Conservation (phyloP, 1,284 basidiomycete species). For the Boletus mariae region DNA sequence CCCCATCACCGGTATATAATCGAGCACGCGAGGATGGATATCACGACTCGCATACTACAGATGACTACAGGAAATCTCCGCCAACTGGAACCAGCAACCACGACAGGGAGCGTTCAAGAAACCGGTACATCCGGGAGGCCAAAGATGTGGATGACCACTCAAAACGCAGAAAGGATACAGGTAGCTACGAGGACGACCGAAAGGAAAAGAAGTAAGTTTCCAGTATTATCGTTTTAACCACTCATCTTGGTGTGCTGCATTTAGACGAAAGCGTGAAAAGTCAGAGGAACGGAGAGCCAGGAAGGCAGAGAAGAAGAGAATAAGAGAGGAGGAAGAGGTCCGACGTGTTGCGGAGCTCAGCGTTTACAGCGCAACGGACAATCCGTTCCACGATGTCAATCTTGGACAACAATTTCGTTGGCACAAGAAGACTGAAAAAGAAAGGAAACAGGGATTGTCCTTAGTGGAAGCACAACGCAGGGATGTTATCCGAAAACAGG, state of each 20-base stretch:
- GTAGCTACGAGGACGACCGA: slow-evolving; percentile 35
- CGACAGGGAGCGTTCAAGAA: slow-evolving; percentile 36
- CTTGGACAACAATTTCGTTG: slow-evolving; percentile 94
- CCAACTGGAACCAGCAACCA: slow-evolving; percentile 42
- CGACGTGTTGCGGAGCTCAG: slow-evolving; percentile 85
- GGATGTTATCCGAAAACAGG: slow-evolving; percentile 80
- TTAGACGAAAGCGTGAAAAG: slow-evolving; percentile 75
- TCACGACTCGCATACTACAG: slow-evolving; percentile 28
- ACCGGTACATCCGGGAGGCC: slow-evolving; percentile 38
- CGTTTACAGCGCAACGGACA: slow-evolving; percentile 91
- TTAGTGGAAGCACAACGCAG: slow-evolving; percentile 75
- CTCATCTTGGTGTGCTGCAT: slow-evolving; percentile 12
- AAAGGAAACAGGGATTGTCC: slow-evolving; percentile 83
- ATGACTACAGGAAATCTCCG: slow-evolving; percentile 34
- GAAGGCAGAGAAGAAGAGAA: slow-evolving; percentile 78
- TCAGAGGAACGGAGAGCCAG: slow-evolving; percentile 73
- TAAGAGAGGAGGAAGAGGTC: slow-evolving; percentile 82
- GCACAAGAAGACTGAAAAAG: slow-evolving; percentile 98
- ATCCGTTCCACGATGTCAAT: slow-evolving; percentile 97
- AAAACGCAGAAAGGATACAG: slow-evolving; percentile 43
- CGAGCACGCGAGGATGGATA: slow-evolving; percentile 31
- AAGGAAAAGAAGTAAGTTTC: slow-evolving; percentile 62
- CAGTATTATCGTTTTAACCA: neutral
- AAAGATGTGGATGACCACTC: slow-evolving; percentile 39
- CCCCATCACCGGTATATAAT: slow-evolving; percentile 47